A percentile compares a stretch with the other conserved stretches of the same genome.
These are phyloP conservation scores for Trypanosoma scelopori DNA, from an alignment of 208 protist genomes.

Conservation along the genomic window DNA sequence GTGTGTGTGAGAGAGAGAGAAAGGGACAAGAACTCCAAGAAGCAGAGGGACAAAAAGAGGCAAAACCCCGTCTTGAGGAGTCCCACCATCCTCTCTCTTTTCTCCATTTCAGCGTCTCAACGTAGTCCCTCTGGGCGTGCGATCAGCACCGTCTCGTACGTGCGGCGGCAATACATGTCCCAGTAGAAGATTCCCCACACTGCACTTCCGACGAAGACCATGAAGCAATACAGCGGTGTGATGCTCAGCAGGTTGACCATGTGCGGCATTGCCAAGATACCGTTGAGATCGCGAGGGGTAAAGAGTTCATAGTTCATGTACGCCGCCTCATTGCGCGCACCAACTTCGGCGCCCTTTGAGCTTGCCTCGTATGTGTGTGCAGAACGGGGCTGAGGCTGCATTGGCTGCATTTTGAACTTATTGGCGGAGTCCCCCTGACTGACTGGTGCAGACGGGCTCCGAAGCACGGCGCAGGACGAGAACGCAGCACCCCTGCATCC, in stretches of 20 bases:
- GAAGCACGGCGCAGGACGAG: conserved; percentile 28
- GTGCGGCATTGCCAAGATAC: conserved; percentile 67
- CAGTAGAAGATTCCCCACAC: conserved; percentile 87
- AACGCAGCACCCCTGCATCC: conserved; percentile 29
- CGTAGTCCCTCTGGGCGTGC: conserved; percentile 52
- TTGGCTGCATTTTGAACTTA: conserved; percentile 62
- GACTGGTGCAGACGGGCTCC: neutral
- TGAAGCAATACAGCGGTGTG: conserved; percentile 61
- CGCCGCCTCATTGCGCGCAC: conserved; percentile 84
- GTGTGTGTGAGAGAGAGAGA: no score
- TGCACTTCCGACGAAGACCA: conserved; percentile 55
- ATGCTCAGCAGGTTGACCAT: conserved; percentile 79
- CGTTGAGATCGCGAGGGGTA: conserved; percentile 46
- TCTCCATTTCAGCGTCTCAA: neutral
- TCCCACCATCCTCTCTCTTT: no score
- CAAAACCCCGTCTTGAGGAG: no score
- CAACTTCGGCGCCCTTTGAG: conserved; percentile 80
- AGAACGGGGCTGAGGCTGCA: conserved; percentile 62
- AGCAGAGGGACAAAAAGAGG: no score
- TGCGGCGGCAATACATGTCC: conserved; percentile 79
- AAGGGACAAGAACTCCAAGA: no score
- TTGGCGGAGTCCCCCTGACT: conserved; percentile 38
- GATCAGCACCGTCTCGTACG: conserved; percentile 84
- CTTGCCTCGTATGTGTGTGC: conserved; percentile 71
- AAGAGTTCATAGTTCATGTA: conserved; percentile 85